Base-by-base conservation (phyloP, 768 basidiomycete species). In the Serpula lacrymans region DNA sequence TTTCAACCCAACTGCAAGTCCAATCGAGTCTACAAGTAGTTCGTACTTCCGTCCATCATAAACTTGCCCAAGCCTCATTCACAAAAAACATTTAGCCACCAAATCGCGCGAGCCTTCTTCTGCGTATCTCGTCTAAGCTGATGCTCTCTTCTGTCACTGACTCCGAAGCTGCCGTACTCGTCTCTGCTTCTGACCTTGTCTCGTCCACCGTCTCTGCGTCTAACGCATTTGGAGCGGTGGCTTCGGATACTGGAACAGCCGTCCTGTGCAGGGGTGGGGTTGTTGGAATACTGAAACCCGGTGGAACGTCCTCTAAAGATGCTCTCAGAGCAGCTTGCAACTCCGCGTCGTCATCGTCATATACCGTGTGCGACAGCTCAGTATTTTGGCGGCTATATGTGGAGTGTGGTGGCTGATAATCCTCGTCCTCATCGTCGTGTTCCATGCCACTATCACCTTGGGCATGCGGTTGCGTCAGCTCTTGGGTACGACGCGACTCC, bases 341-440 rank as follows among this genome's bases (percentile, higher is more conserved):
- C 51, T 88, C 84, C 17, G 77, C 79, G 51, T 95, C 91, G 37
- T 93, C 91, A 48, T 94, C 91, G 47, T 93, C 91, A 49, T 88
- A 82, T 27, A 82, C 76, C 20, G 33, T 3, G n/a, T n/a, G n/a
- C n/a, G n/a, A n/a, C n/a, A n/a, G n/a, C n/a, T n/a, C n/a, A n/a
- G n/a, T n/a, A n/a, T n/a, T n/a, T n/a, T n/a, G n/a, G n/a, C n/a
- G n/a, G n/a, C n/a, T n/a, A n/a, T n/a, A n/a, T n/a, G n/a, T 30
- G 25, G 22, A 37, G n/a, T n/a, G n/a, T n/a, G n/a, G n/a, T 16
- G 43, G 43, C 27, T 31, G 34, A 13, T 51, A 33, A 3, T 58
- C 49, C 8, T 49, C 56, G 4, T 59, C 54, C 23, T 58, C 57
- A n/a, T 63, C 53, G 8, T 40, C 52, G 34, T 43, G 42, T 37